phyloP scores from a whole-genome alignment of 106 monocot genomes.

The Dendrobium catenatum region DNA sequence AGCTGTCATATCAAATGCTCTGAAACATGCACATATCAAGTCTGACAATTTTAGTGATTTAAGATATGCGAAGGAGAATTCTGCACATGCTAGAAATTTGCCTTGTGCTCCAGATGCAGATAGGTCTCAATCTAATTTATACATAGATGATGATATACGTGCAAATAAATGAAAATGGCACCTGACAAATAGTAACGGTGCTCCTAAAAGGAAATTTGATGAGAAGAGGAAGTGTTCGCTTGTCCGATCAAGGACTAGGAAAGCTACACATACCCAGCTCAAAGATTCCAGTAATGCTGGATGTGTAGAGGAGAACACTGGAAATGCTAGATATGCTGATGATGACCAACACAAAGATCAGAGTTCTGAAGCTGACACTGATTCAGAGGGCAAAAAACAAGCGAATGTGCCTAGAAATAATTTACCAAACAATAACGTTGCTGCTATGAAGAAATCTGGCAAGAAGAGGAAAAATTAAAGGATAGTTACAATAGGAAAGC shows the following conservation, averaged over 20 bases:
- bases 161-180: not conserved
- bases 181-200: not conserved
- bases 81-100: not conserved
- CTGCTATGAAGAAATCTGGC: not conserved
- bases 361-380: constrained; percentile 4
- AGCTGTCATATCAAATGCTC: not conserved
- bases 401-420: constrained; percentile 12
- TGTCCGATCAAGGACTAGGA: constrained; percentile 22
- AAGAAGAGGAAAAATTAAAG: constrained; percentile 6
- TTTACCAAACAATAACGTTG: not conserved
- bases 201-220: no score
- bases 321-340: constrained; percentile 2
- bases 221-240: constrained; percentile 18
- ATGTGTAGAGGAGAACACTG: not conserved
- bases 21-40: not conserved
- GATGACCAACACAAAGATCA: not conserved
- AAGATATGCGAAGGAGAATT: not conserved
- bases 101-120: not conserved
- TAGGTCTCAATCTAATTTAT: not conserved
- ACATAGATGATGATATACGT: not conserved
- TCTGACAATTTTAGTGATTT: not conserved
- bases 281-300: not conserved
- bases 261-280: not conserved
- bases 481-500: not conserved
- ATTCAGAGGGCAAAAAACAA: constrained; percentile 12